Conservation (phyloP, 179 eudicot genomes). For the Carnegiea gigantea region DNA sequence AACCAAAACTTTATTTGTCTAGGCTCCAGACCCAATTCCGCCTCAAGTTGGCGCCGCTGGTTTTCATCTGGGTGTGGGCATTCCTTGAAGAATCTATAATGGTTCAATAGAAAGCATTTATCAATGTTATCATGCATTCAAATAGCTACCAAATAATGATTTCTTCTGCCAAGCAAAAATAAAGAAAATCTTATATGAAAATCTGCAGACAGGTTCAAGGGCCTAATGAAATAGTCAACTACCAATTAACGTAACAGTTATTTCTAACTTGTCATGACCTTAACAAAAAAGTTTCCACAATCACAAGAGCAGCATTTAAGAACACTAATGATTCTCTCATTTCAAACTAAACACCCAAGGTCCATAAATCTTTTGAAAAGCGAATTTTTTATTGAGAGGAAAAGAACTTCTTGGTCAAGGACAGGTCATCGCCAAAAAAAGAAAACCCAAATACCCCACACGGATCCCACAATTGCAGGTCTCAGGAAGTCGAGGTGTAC, state of each 20-base stretch:
- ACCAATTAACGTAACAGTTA: background rate
- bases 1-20: slow-evolving; percentile 52
- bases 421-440: background rate
- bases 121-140: slow-evolving; percentile 38
- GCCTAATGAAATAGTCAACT: background rate
- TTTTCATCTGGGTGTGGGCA: slow-evolving; percentile 36
- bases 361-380: background rate
- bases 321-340: background rate
- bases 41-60: slow-evolving; percentile 37
- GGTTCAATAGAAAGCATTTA: background rate
- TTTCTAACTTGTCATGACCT: background rate
- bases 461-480: background rate
- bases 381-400: background rate
- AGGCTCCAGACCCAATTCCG: slow-evolving; percentile 41
- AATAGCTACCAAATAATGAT: background rate
- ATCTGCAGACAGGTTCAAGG: background rate
- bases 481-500: background rate
- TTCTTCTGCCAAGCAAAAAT: background rate
- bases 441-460: background rate
- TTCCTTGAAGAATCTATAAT: slow-evolving; percentile 33
- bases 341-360: slow-evolving; percentile 3
- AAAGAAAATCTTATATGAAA: background rate
- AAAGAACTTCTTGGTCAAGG: background rate
- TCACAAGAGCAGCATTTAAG: no score
- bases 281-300: background rate